Evolutionary conservation across 2,329 filamentous ascomycete species (phyloP), one percentile per base, ranked within the genome.

Genomic region (Periconia sp.): DNA sequence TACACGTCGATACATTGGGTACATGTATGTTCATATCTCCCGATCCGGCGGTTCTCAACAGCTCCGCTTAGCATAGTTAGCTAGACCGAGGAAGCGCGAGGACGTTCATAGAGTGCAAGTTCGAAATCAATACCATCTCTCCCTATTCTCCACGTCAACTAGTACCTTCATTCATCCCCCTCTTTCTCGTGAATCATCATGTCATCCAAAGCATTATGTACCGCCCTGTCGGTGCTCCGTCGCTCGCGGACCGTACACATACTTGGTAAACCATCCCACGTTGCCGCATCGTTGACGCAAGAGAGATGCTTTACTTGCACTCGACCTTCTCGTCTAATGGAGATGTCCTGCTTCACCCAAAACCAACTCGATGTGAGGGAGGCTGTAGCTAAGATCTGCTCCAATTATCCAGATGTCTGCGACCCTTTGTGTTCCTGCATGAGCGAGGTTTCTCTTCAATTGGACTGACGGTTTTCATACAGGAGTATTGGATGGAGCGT

Each of bases 401-500:
- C 84, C 2, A 79, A 84, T 15, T 93, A 90, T 59, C 83, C 88
- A n/a, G 59, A 61, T 55, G 59, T 56, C 31, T 9, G 60, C 14
- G 20, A 13, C 11, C 41, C 37, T 37, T 13, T 49, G 3, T n/a
- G 7, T 42, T 42, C 17, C 45, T 31, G 9, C 23, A 27, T 27
- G 23, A 27, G 23, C 23, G 33, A 37, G 3, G 13, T 18, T 30
- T 30, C 13, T 30, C 48, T n/a, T 27, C 7, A 9, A 13, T 27
- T 9, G 9, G 11, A 45, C 30, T 31, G 17, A 45, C 8, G 10
- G 23, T 46, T 14, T 13, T 13, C 14, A n/a, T 87, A n/a, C n/a
- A 90, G 65, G 75, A 74, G 61, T 93, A 92, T 74, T 92, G 89
- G 89, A 85, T 85, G 61, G 82, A 89, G 52, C 86, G 79, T 59